phyloP scores from a whole-genome alignment of 495 filamentous ascomycete species.

The Daldinia loculata region DNA sequence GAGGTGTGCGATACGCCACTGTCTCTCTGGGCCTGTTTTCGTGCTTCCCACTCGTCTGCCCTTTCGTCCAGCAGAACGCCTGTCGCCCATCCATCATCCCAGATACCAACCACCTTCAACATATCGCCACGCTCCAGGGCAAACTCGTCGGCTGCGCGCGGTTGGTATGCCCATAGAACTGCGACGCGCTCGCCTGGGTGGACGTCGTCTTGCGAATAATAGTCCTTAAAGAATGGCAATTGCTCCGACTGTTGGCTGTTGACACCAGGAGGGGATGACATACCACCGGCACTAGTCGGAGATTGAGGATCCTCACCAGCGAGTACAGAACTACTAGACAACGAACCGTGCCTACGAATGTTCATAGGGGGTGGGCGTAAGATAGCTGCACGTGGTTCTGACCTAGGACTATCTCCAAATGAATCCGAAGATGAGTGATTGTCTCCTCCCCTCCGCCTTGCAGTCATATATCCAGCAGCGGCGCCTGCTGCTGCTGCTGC shows the following conservation, averaged over 20 bases:
- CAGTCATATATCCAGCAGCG: slow-evolving; percentile 47
- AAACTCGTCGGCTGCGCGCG: slow-evolving; percentile 93
- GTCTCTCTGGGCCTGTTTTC: slow-evolving; percentile 81
- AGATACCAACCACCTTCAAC: slow-evolving; percentile 98
- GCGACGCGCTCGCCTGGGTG: slow-evolving; percentile 89
- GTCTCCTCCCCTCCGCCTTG: slow-evolving; percentile 65
- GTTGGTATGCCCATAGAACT: slow-evolving; percentile 95
- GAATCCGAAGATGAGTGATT: slow-evolving; percentile 84
- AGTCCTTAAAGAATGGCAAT: slow-evolving; percentile 94
- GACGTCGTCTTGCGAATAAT: slow-evolving; percentile 97
- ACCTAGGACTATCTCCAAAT: slow-evolving; percentile 80
- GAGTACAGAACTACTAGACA: slow-evolving; percentile 86
- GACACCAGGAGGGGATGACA: slow-evolving; percentile 83
- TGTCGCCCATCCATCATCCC: slow-evolving; percentile 99
- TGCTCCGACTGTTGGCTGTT: slow-evolving; percentile 94
- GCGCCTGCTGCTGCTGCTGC: slow-evolving; percentile 50
- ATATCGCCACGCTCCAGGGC: slow-evolving; percentile 95
- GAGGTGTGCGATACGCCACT: slow-evolving; percentile 92
- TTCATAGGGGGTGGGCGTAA: slow-evolving; percentile 68
- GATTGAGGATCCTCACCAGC: slow-evolving; percentile 75
- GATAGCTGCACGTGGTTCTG: slow-evolving; percentile 65
- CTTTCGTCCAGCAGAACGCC: slow-evolving; percentile 82
- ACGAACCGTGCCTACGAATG: slow-evolving; percentile 76
- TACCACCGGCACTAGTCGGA: slow-evolving; percentile 76
- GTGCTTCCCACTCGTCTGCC: slow-evolving; percentile 87